Conservation (phyloP, 257 asterid genomes). For the Ligustrum vulgare region DNA sequence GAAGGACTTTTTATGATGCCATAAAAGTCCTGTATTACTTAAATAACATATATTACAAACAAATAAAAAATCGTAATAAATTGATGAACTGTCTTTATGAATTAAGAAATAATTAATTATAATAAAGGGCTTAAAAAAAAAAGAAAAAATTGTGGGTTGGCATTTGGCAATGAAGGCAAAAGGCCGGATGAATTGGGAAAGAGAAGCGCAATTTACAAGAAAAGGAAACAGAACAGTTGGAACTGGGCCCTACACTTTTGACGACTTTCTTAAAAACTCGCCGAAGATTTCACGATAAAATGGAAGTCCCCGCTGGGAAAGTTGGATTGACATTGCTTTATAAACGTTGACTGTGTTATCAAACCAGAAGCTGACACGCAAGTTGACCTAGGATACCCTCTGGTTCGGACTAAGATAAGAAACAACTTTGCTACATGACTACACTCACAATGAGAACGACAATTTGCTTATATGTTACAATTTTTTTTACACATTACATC, state of each 20-base stretch:
- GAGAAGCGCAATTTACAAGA: constrained; percentile 33
- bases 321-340: neutral
- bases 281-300: constrained; percentile 21
- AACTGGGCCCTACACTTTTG: constrained; percentile 44
- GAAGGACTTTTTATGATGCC: too few species aligned
- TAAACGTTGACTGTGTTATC: constrained; percentile 32
- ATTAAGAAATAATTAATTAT: too few species aligned
- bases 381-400: neutral
- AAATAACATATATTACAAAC: too few species aligned
- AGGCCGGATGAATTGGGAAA: constrained; percentile 36
- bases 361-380: constrained; percentile 9
- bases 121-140: neutral
- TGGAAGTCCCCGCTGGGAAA: neutral
- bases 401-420: too few species aligned
- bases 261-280: constrained; percentile 28
- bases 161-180: constrained; percentile 18
- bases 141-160: constrained; percentile 26
- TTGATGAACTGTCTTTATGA: too few species aligned
- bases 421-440: too few species aligned
- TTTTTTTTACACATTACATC: too few species aligned
- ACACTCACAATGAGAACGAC: too few species aligned
- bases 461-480: too few species aligned
- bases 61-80: too few species aligned
- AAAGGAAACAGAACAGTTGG: constrained; percentile 28
- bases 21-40: too few species aligned